Evolutionary conservation across 1,139 yeast species (phyloP).

Genomic region (Casaregolazyma suthepensis): DNA sequence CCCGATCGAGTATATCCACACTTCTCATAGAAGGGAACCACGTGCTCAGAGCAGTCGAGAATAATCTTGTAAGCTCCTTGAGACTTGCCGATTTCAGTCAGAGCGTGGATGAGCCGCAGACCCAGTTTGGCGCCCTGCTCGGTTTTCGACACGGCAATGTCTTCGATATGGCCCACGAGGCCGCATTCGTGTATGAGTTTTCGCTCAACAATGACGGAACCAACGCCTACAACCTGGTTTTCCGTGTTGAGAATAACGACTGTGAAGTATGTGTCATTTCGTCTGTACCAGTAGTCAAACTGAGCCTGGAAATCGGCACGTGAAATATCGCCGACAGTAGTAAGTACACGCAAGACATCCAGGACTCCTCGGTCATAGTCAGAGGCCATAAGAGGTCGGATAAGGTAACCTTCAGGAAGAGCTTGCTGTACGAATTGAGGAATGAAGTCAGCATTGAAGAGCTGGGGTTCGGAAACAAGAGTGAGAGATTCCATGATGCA

Average conservation of each 20-base stretch:
- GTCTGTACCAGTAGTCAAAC: slow-evolving; percentile 43
- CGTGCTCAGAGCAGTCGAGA: slow-evolving; percentile 78
- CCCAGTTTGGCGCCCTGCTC: slow-evolving; percentile 89
- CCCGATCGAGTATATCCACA: slow-evolving; percentile 61
- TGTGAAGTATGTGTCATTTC: slow-evolving; percentile 45
- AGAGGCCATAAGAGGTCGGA: slow-evolving; percentile 41
- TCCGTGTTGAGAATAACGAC: slow-evolving; percentile 43
- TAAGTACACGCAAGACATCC: slow-evolving; percentile 47
- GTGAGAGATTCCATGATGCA: neutral
- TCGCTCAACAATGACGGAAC: slow-evolving; percentile 45
- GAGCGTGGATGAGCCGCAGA: slow-evolving; percentile 51
- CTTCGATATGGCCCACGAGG: slow-evolving; percentile 89
- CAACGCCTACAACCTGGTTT: slow-evolving; percentile 36
- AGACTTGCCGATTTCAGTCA: slow-evolving; percentile 53
- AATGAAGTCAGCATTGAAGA: slow-evolving; percentile 26
- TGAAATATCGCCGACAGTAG: slow-evolving; percentile 54
- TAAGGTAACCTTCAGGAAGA: slow-evolving; percentile 48
- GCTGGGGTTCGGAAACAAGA: slow-evolving; percentile 11
- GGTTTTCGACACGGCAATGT: slow-evolving; percentile 68
- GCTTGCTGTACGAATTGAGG: slow-evolving; percentile 25
- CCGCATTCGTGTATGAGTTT: slow-evolving; percentile 68
- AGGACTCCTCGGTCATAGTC: slow-evolving; percentile 47
- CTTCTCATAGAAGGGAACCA: slow-evolving; percentile 81
- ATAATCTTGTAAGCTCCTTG: slow-evolving; percentile 82
- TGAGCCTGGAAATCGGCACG: slow-evolving; percentile 38